A percentile compares a stretch with the other conserved stretches of the same genome.
These are phyloP conservation scores for Fusarium clavum DNA, from an alignment of 2,329 filamentous ascomycete genomes.

Conservation along the genomic window DNA sequence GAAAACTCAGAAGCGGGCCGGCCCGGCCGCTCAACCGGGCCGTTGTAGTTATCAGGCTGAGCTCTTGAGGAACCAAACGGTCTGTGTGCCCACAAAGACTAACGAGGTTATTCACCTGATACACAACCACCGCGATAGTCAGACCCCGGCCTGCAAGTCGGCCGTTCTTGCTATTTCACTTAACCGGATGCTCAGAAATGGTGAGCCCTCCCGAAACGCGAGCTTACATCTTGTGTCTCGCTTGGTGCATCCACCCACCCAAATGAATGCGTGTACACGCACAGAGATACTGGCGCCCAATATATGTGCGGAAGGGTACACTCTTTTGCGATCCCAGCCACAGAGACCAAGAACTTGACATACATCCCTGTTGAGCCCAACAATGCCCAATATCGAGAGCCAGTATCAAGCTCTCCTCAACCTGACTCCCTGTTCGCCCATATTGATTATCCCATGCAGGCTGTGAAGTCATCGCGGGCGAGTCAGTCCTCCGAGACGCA, in stretches of 20 bases:
- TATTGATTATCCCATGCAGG: constrained; percentile 43
- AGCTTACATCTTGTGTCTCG: constrained; percentile 35
- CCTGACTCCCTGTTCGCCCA: constrained; percentile 21
- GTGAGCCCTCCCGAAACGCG: constrained; percentile 28
- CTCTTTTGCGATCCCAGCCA: constrained; percentile 37
- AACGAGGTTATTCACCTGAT: constrained; percentile 20
- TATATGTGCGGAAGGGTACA: constrained; percentile 36
- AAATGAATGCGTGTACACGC: constrained; percentile 23
- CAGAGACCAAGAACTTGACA: constrained; percentile 30
- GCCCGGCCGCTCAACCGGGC: constrained; percentile 44
- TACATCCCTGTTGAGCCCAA: constrained; percentile 43
- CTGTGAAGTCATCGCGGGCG: constrained; percentile 46
- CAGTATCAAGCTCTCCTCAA: constrained; percentile 16
- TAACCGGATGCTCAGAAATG: constrained; percentile 29
- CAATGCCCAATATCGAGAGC: constrained; percentile 41
- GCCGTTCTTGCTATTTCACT: constrained; percentile 30
- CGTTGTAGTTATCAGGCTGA: constrained; percentile 39
- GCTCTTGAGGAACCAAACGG: constrained; percentile 4
- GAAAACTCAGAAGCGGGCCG: constrained; percentile 42
- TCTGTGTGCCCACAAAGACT: constrained; percentile 25
- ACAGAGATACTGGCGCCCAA: constrained; percentile 27
- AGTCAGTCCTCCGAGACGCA: constrained; percentile 46
- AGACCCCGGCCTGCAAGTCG: constrained; percentile 31
- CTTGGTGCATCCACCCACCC: constrained; percentile 37
- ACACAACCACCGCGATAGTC: constrained; percentile 19